Base-by-base conservation (phyloP, 352 stramenopile genomes). In the Pythium brassicae region DNA sequence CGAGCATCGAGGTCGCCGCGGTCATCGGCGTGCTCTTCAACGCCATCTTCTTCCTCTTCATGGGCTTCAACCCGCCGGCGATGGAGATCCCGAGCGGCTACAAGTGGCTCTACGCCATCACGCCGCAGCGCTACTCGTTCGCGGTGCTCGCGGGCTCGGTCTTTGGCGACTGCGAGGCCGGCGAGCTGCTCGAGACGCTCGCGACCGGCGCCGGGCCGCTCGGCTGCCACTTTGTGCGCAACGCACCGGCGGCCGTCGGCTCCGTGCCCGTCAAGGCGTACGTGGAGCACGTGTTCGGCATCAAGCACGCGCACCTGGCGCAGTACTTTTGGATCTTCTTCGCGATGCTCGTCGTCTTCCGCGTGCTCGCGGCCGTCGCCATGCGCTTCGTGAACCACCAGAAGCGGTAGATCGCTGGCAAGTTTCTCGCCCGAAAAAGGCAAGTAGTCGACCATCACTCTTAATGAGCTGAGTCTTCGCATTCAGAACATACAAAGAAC, bases 231-330 rank as follows among this genome's bases (percentile, higher is more conserved):
- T 34, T 66, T 1, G 63, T 93, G 42, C 65, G 50, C 4, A 66
- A 80, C 29, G 76, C 77, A 25, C 83, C 83, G 29, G 59, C 63
- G 3, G 57, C 61, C 1, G 59, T 87, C 19, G 62, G 66, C 17
- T 55, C 66, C 20, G 66, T 80, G 27, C 65, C 74, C 14, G 62
- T 91, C 53, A 68, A 82, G 54, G 45, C 58, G 51, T 93, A 89
- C 65, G 61, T 89, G 27, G 70, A 83, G 29, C 6, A 57, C 40
- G 66, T 86, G 5, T 93, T 87, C 27, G 69, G 67, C 14, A 78
- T 86, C 35, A 61, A 76, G 53, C 61, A 80, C 54, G 61, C 78
- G 19, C 62, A 90, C 59, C 65, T 77, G 1, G 47, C 43, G 29
- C 52, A 60, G 37, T 78, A 86, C 45, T 66, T 89, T 2, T 54